These are phyloP conservation scores for Sporisorium scitamineum DNA, from an alignment of 1,284 basidiomycete genomes.

Conservation along the genomic window DNA sequence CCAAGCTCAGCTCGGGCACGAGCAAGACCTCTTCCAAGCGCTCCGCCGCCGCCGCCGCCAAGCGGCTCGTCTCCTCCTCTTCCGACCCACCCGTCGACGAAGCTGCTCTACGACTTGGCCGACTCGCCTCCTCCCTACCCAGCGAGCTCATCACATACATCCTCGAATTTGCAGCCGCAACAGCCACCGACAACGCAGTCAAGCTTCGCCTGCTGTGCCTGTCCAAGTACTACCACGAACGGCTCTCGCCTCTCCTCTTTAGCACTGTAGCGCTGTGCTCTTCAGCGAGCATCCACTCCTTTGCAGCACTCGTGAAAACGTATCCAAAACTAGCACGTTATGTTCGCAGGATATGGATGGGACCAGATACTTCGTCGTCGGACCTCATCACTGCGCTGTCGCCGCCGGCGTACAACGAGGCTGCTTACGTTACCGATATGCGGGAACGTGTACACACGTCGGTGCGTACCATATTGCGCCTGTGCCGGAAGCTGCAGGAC, in stretches of 20 bases:
- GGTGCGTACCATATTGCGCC: conserved; percentile 53
- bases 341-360: conserved; percentile 61
- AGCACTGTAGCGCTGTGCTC: conserved; percentile 36
- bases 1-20: conserved; percentile 21
- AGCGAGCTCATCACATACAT: conserved; percentile 46
- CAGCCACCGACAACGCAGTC: conserved; percentile 10
- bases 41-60: conserved; percentile 4
- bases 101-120: conserved; percentile 18
- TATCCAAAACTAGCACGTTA: conserved; percentile 45
- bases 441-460: conserved; percentile 44
- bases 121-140: conserved; percentile 39
- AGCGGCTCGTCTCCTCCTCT: not conserved
- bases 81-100: conserved; percentile 11
- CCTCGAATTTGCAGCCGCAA: conserved; percentile 36
- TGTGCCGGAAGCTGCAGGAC: conserved; percentile 59
- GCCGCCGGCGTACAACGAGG: conserved; percentile 49
- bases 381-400: conserved; percentile 63
- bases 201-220: conserved; percentile 44
- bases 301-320: conserved; percentile 38
- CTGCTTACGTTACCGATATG: conserved; percentile 45
- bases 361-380: conserved; percentile 52
- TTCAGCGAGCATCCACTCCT: conserved; percentile 40
- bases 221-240: conserved; percentile 35
- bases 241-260: conserved; percentile 49
- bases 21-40: conserved; percentile 20